phyloP scores from a whole-genome alignment of 1,139 yeast genomes.

The Taphrina communis region DNA sequence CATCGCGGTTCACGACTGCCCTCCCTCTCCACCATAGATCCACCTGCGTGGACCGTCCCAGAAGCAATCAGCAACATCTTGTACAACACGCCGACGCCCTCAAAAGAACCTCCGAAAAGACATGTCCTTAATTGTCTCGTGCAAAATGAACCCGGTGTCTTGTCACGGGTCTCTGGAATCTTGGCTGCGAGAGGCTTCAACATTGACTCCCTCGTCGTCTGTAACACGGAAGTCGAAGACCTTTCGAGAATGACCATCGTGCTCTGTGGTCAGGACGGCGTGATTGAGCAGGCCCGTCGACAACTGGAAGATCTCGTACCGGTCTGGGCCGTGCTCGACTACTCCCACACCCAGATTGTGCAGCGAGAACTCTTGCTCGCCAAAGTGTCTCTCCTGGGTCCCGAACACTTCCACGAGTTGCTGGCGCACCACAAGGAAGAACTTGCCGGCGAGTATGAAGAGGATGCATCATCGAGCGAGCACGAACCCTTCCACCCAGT shows the following conservation, averaged over 20 bases:
- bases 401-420: slow-evolving; percentile 95
- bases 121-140: slow-evolving; percentile 96
- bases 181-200: slow-evolving; percentile 98
- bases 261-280: slow-evolving; percentile 90
- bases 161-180: slow-evolving; percentile 90
- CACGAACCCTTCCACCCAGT: slow-evolving; percentile 69
- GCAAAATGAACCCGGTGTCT: slow-evolving; percentile 98
- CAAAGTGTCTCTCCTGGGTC: slow-evolving; percentile 89
- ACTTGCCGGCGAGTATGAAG: slow-evolving; percentile 40
- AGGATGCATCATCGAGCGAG: slow-evolving; percentile 40
- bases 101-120: slow-evolving; percentile 56
- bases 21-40: slow-evolving; percentile 89
- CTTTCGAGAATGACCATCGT: slow-evolving; percentile 96
- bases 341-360: slow-evolving; percentile 86
- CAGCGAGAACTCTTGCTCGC: slow-evolving; percentile 88
- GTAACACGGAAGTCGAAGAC: slow-evolving; percentile 94
- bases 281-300: slow-evolving; percentile 97
- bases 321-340: slow-evolving; percentile 95
- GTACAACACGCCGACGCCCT: slow-evolving; percentile 88
- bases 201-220: slow-evolving; percentile 94
- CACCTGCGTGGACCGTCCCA: slow-evolving; percentile 94
- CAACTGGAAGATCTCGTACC: slow-evolving; percentile 98
- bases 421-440: slow-evolving; percentile 71
- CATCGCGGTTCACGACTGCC: slow-evolving; percentile 85
- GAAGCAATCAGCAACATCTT: slow-evolving; percentile 87